Conservation (phyloP, 148 eudicot genomes). For the Gaultheria prostrata region DNA sequence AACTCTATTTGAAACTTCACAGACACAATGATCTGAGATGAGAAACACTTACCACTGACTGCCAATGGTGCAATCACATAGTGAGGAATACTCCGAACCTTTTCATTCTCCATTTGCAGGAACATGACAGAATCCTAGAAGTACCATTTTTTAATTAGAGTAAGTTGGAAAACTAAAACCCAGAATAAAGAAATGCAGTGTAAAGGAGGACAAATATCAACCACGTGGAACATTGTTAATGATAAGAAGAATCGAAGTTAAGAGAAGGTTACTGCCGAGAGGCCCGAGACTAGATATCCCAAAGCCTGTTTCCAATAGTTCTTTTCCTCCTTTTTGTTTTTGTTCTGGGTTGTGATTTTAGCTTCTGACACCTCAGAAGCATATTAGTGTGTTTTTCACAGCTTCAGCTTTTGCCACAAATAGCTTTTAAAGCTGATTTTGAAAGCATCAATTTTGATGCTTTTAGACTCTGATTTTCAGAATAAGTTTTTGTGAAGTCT, state of each 20-base stretch:
- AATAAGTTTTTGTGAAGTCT: neutral
- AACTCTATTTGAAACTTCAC: neutral
- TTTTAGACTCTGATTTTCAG: neutral
- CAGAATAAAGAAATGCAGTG: neutral
- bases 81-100: slow-evolving; percentile 82
- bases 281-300: neutral
- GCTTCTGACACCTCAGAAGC: neutral
- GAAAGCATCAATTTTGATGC: neutral
- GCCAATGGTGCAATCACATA: slow-evolving; percentile 73
- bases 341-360: neutral
- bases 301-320: neutral
- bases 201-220: neutral
- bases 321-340: neutral
- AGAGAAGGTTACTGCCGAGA: neutral
- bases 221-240: neutral
- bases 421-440: neutral
- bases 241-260: neutral
- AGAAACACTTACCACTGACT: slow-evolving; percentile 77
- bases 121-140: slow-evolving; percentile 53
- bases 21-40: neutral
- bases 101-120: slow-evolving; percentile 70
- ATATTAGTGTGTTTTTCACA: neutral
- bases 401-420: neutral
- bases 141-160: neutral
- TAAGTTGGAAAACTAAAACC: neutral